Evolutionary conservation across 192 early-diverging fungal genomes (phyloP).

Genomic region (Backusella macrospora): DNA sequence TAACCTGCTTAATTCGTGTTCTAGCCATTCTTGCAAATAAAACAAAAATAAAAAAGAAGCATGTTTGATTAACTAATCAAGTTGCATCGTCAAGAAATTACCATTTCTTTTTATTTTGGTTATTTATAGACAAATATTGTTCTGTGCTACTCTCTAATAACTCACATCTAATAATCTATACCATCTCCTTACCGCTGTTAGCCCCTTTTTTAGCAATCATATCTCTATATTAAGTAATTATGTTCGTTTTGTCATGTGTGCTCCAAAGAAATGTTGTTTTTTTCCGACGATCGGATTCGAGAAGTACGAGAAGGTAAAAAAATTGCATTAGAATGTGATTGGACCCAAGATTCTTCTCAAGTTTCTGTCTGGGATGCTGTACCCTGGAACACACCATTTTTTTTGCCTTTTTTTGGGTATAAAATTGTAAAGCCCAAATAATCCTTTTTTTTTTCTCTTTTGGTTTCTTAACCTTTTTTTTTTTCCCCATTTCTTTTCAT

Average conservation of each 20-base stretch:
- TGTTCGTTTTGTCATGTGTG: constrained; percentile 12
- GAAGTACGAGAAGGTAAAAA: constrained; percentile 24
- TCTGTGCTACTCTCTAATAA: constrained; percentile 7
- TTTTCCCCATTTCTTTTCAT: constrained; percentile 11
- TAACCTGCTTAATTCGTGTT: constrained; percentile 14
- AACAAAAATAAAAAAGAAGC: constrained; percentile 8
- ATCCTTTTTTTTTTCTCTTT: constrained; percentile 18
- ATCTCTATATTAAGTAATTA: constrained; percentile 13
- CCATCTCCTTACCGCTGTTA: neutral
- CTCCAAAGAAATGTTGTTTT: constrained; percentile 14
- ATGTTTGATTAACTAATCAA: constrained; percentile 16
- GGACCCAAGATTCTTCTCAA: constrained; percentile 23
- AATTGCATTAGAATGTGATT: constrained; percentile 22
- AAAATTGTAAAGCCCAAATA: neutral
- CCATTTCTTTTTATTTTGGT: constrained; percentile 3
- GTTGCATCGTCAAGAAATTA: constrained; percentile 12
- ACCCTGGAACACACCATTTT: constrained; percentile 13
- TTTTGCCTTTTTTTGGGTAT: constrained; percentile 12
- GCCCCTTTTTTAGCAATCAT: neutral
- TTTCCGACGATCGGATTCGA: constrained; percentile 16
- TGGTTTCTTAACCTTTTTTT: constrained; percentile 14
- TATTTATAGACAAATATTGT: constrained; percentile 6
- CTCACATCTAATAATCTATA: neutral
- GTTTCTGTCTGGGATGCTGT: constrained; percentile 26
- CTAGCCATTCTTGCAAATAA: neutral